phyloP scores from a whole-genome alignment of 768 basidiomycete species.

The Boletus sensibilis region DNA sequence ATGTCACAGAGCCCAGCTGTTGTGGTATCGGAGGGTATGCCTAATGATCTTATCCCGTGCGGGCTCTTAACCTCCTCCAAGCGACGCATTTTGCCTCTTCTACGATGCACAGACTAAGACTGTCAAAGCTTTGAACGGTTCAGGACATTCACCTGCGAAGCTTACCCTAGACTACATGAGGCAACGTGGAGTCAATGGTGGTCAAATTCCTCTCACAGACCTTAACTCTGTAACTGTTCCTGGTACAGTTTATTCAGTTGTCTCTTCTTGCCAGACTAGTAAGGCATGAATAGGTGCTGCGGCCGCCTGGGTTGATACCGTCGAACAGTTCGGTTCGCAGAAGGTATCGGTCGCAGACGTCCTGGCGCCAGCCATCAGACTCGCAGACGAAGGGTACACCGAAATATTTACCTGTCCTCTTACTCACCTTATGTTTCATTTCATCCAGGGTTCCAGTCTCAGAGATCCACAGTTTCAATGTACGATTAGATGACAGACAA shows the following conservation, averaged over 20 bases:
- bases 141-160: slow-evolving; percentile 81
- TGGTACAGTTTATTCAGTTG: slow-evolving; percentile 37
- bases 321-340: slow-evolving; percentile 80
- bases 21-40: slow-evolving; percentile 91
- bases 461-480: slow-evolving; percentile 67
- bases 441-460: slow-evolving; percentile 74
- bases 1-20: slow-evolving; percentile 83
- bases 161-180: slow-evolving; percentile 73
- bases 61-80: slow-evolving; percentile 30
- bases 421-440: background rate
- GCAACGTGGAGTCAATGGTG: slow-evolving; percentile 63
- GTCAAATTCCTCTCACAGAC: slow-evolving; percentile 72
- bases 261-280: slow-evolving; percentile 3
- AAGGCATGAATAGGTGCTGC: slow-evolving; percentile 65
- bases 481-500: slow-evolving; percentile 30
- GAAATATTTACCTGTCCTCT: background rate
- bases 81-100: slow-evolving; percentile 91
- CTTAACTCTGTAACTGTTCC: slow-evolving; percentile 92
- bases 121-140: slow-evolving; percentile 90
- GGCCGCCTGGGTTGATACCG: slow-evolving; percentile 91
- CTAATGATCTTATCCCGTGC: background rate
- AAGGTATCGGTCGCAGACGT: slow-evolving; percentile 61
- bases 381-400: slow-evolving; percentile 86
- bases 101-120: slow-evolving; percentile 80
- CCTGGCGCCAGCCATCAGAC: slow-evolving; percentile 82